Evolutionary conservation across 768 basidiomycete species (phyloP).

Genomic region (Tulasnella sp.): DNA sequence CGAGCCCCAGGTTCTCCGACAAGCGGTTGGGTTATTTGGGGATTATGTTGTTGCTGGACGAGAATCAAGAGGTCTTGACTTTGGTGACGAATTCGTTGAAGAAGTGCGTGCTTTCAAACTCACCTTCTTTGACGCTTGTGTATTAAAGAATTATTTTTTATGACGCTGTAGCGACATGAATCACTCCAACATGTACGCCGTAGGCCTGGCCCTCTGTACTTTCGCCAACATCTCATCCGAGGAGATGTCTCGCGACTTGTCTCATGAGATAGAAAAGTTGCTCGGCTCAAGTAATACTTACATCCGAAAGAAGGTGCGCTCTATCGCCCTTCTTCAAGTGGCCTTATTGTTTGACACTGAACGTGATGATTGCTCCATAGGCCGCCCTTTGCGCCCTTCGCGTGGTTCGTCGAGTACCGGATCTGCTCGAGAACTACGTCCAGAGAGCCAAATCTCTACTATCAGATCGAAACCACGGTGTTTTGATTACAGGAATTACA

Average conservation of each 20-base stretch:
- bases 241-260: slow-evolving; percentile 98
- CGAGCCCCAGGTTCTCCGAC: slow-evolving; percentile 90
- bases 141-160: background rate
- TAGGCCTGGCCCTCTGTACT: slow-evolving; percentile 92
- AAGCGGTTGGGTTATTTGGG: slow-evolving; percentile 94
- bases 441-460: slow-evolving; percentile 80
- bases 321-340: too few species aligned
- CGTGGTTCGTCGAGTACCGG: slow-evolving; percentile 91
- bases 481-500: slow-evolving; percentile 86
- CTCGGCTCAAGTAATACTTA: slow-evolving; percentile 97
- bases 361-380: slow-evolving; percentile 30
- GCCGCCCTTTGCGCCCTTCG: slow-evolving; percentile 91
- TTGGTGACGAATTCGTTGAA: slow-evolving; percentile 97
- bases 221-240: slow-evolving; percentile 99
- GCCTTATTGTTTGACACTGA: background rate
- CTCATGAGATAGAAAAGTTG: slow-evolving; percentile 95
- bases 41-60: slow-evolving; percentile 94
- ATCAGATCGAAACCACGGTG: slow-evolving; percentile 94
- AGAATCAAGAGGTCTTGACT: slow-evolving; percentile 95
- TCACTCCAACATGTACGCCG: slow-evolving; percentile 97
- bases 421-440: slow-evolving; percentile 86
- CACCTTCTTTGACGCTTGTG: background rate
- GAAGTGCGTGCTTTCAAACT: slow-evolving; percentile 53
- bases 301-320: slow-evolving; percentile 88
- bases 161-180: slow-evolving; percentile 84